Conservation (phyloP, 2,329 filamentous ascomycete genomes). For the Thielaviopsis populi region DNA sequence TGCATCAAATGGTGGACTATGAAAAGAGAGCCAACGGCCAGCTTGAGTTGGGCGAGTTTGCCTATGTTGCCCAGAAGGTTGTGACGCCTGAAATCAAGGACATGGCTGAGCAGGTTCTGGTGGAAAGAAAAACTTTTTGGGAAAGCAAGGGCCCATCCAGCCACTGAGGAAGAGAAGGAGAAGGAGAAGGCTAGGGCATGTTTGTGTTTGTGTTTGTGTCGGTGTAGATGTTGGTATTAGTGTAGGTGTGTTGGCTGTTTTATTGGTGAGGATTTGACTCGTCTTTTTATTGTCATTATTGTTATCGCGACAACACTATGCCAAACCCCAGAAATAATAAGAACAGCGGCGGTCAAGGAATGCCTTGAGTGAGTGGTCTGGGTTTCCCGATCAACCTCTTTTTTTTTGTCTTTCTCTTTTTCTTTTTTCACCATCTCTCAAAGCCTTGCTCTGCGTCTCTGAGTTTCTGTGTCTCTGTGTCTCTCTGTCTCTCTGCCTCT, state of each 20-base stretch:
- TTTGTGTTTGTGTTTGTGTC: background rate
- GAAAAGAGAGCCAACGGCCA: constrained; percentile 53
- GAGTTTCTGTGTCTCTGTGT: too few species aligned
- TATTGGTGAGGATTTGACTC: background rate
- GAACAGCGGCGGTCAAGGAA: too few species aligned
- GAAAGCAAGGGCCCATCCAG: constrained; percentile 25
- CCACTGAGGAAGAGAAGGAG: constrained; percentile 19
- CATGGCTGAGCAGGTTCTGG: constrained; percentile 64
- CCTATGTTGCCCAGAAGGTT: constrained; percentile 60
- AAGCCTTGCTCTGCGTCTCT: too few species aligned
- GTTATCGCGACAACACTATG: too few species aligned
- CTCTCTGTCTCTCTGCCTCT: too few species aligned
- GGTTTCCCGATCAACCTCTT: background rate
- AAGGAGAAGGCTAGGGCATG: constrained; percentile 26
- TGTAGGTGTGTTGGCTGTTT: background rate
- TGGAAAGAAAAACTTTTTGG: constrained; percentile 66
- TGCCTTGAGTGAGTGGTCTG: too few species aligned
- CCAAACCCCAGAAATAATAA: too few species aligned
- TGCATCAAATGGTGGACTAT: constrained; percentile 94
- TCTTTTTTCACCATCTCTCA: too few species aligned
- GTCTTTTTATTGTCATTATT: background rate
- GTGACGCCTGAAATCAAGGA: constrained; percentile 59
- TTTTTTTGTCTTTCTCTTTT: too few species aligned
- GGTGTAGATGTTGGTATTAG: background rate
- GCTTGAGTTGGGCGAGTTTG: constrained; percentile 75